A percentile compares a stretch with the other conserved stretches of the same genome.
phyloP scores from a whole-genome alignment of 2,329 filamentous ascomycete species.

The Epichloe amarillans region DNA sequence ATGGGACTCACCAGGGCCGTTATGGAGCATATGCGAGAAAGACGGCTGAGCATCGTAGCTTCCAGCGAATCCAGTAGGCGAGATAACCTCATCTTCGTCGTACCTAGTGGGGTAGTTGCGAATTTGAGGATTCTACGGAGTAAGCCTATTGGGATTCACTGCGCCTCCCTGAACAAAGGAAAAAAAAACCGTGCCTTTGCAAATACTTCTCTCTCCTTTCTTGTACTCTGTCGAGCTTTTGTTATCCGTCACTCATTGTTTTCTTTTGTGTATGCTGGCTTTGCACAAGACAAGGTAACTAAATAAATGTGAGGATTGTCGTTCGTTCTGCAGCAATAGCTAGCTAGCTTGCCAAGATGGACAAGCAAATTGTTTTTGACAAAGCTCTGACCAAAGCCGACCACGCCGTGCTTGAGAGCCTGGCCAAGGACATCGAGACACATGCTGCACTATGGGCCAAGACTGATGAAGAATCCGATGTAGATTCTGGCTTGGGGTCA shows the following conservation, averaged over 20 bases:
- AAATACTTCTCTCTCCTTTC: no score
- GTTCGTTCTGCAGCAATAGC: not conserved
- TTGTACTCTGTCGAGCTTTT: no score
- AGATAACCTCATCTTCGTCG: constrained; percentile 1
- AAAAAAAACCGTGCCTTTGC: no score
- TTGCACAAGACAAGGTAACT: not conserved
- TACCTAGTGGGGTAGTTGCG: not conserved
- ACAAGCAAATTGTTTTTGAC: constrained; percentile 21
- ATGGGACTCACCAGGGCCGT: not conserved
- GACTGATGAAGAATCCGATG: not conserved
- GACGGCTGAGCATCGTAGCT: not conserved
- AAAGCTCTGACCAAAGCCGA: constrained; percentile 28
- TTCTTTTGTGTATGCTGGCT: not conserved
- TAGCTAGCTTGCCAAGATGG: constrained; percentile 8
- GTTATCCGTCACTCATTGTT: not conserved
- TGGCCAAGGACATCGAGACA: constrained; percentile 24
- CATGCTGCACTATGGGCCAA: not conserved
- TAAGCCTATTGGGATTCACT: no score
- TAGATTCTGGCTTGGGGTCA: constrained; percentile 7
- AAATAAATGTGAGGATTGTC: not conserved
- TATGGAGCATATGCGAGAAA: not conserved
- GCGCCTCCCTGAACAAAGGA: no score
- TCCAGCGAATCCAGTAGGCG: not conserved
- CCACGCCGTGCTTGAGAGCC: constrained; percentile 24
- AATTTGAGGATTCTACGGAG: not conserved